Evolutionary conservation across 305 asterid species (phyloP).

Genomic region (Stenogyne calaminthoides): DNA sequence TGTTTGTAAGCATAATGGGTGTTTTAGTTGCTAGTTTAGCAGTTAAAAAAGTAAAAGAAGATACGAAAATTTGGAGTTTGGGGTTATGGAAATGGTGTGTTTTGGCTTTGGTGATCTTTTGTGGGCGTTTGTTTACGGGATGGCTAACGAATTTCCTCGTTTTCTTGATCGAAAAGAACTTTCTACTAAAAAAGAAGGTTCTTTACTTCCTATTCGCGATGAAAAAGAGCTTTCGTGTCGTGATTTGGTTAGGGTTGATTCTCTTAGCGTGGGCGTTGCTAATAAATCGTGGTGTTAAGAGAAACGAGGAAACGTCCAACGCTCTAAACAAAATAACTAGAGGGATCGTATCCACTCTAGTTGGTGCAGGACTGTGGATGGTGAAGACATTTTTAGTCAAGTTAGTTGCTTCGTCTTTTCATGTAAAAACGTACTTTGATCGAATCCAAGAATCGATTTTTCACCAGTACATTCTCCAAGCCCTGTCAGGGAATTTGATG

Average conservation of each 20-base stretch:
- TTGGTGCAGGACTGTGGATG: constrained; percentile 76
- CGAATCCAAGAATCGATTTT: constrained; percentile 72
- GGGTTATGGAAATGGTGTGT: constrained; percentile 73
- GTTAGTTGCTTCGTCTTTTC: constrained; percentile 61
- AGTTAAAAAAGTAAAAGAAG: too few relatives aligned
- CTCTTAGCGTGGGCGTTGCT: constrained; percentile 63
- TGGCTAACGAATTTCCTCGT: constrained; percentile 55
- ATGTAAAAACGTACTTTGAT: constrained; percentile 65
- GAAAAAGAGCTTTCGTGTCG: constrained; percentile 57
- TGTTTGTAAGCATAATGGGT: too few relatives aligned
- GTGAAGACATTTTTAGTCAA: constrained; percentile 64
- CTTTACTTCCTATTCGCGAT: constrained; percentile 61
- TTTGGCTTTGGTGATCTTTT: constrained; percentile 54
- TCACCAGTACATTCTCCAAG: constrained; percentile 69
- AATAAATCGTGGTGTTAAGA: constrained; percentile 43
- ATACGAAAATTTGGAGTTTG: constrained; percentile 42
- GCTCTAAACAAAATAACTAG: constrained; percentile 53
- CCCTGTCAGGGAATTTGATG: constrained; percentile 46
- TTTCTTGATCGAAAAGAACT: constrained; percentile 64
- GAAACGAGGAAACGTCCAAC: constrained; percentile 35
- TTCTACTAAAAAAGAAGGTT: constrained; percentile 65
- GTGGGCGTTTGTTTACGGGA: constrained; percentile 68
- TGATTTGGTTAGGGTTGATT: constrained; percentile 59
- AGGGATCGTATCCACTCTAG: constrained; percentile 55
- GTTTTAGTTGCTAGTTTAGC: too few relatives aligned